Evolutionary conservation across 2,329 filamentous ascomycete genomes (phyloP).

Genomic region (Chaetomium strumarium): DNA sequence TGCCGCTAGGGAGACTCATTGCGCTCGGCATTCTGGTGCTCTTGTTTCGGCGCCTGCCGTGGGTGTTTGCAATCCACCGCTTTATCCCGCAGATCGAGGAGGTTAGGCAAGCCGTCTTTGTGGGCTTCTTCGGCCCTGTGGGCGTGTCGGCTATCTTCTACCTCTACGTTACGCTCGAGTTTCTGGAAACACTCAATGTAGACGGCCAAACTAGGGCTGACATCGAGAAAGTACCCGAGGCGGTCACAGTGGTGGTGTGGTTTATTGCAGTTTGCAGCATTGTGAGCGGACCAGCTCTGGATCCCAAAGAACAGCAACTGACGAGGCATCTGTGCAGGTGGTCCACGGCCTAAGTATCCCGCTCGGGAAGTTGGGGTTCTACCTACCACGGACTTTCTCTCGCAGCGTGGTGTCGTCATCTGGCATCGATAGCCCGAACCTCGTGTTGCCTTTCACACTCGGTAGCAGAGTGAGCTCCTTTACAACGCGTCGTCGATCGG

Average conservation of each 20-base stretch:
- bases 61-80: conserved; percentile 67
- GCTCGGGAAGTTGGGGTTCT: conserved; percentile 58
- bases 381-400: conserved; percentile 59
- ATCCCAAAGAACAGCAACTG: background rate
- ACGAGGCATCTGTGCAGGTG: conserved; percentile 39
- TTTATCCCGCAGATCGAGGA: conserved; percentile 75
- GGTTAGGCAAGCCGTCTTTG: conserved; percentile 69
- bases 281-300: conserved; percentile 45
- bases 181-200: conserved; percentile 54
- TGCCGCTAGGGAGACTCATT: conserved; percentile 68
- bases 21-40: conserved; percentile 70
- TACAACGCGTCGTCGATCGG: conserved; percentile 19
- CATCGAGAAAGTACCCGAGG: conserved; percentile 58
- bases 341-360: conserved; percentile 81
- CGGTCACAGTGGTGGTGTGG: conserved; percentile 72
- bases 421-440: conserved; percentile 16
- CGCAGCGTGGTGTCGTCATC: conserved; percentile 30
- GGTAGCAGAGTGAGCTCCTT: conserved; percentile 29
- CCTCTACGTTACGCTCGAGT: conserved; percentile 74
- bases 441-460: conserved; percentile 26
- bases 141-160: conserved; percentile 81
- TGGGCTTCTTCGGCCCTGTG: conserved; percentile 90
- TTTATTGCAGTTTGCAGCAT: conserved; percentile 80
- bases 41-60: conserved; percentile 69
- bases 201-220: conserved; percentile 59